These are phyloP conservation scores for Obba rivulosa DNA, from an alignment of 768 basidiomycete genomes.

Conservation along the genomic window DNA sequence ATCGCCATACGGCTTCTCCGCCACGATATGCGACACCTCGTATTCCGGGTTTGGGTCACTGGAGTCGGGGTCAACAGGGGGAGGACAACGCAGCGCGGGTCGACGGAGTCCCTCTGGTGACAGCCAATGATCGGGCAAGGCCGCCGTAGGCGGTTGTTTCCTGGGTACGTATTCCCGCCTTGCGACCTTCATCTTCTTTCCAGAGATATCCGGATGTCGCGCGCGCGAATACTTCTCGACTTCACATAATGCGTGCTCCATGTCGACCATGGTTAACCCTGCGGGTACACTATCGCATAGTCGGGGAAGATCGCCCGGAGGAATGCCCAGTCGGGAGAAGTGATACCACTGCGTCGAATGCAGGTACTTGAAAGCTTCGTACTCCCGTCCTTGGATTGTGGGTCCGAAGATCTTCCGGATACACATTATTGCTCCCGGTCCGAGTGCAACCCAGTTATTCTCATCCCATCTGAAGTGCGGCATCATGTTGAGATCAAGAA, in stretches of 20 bases:
- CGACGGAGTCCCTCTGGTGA: constrained; percentile 3
- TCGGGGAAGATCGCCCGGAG: constrained; percentile 19
- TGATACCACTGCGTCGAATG: constrained; percentile 52
- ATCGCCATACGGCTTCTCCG: constrained; percentile 13
- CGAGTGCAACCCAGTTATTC: constrained; percentile 65
- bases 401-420: constrained; percentile 63
- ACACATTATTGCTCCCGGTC: constrained; percentile 62
- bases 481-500: constrained; percentile 34
- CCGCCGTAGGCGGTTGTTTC: constrained; percentile 18
- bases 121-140: constrained; percentile 21
- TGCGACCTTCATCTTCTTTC: constrained; percentile 31
- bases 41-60: constrained; percentile 16
- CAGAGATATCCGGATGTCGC: constrained; percentile 41
- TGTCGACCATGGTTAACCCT: constrained; percentile 56
- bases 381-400: constrained; percentile 36
- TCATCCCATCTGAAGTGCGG: constrained; percentile 51
- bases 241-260: constrained; percentile 79
- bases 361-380: constrained; percentile 61
- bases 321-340: constrained; percentile 50
- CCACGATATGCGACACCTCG: constrained; percentile 27
- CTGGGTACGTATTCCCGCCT: constrained; percentile 11
- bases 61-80: constrained; percentile 12
- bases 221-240: constrained; percentile 70
- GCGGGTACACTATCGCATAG: constrained; percentile 11
- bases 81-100: constrained; percentile 8